Evolutionary conservation across 2,329 filamentous ascomycete genomes (phyloP).

Genomic region (Metarhizium humberi): DNA sequence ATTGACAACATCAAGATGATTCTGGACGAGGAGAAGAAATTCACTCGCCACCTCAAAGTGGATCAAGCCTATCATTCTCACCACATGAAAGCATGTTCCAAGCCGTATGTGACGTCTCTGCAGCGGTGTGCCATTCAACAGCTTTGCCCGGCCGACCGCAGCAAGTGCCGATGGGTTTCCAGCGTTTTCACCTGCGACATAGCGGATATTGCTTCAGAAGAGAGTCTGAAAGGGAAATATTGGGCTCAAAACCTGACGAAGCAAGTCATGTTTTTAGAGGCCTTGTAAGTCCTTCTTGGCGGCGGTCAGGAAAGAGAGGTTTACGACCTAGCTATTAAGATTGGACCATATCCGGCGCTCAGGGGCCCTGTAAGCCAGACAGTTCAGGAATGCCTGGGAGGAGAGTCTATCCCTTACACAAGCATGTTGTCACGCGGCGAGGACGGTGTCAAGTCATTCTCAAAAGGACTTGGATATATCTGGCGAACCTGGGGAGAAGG

Average conservation of each 20-base stretch:
- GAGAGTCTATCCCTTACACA: not conserved
- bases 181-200: not conserved
- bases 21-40: constrained; percentile 14
- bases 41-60: constrained; percentile 23
- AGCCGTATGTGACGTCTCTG: constrained; percentile 7
- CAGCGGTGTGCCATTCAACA: not conserved
- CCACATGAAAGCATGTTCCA: constrained; percentile 22
- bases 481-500: not conserved
- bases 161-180: not conserved
- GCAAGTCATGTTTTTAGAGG: constrained; percentile 16
- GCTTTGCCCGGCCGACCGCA: not conserved
- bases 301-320: not conserved
- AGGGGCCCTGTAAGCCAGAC: constrained; percentile 25
- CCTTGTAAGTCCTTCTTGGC: not conserved
- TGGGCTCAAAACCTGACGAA: constrained; percentile 8
- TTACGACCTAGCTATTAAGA: constrained; percentile 15
- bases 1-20: constrained; percentile 15
- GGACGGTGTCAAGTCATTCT: not conserved
- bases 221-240: constrained; percentile 10
- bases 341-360: constrained; percentile 30
- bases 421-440: not conserved
- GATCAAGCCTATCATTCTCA: constrained; percentile 31
- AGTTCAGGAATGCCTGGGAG: constrained; percentile 7
- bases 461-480: not conserved
- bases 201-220: constrained; percentile 13